These are phyloP conservation scores for Vinca minor DNA, from an alignment of 257 asterid genomes.

Conservation along the genomic window DNA sequence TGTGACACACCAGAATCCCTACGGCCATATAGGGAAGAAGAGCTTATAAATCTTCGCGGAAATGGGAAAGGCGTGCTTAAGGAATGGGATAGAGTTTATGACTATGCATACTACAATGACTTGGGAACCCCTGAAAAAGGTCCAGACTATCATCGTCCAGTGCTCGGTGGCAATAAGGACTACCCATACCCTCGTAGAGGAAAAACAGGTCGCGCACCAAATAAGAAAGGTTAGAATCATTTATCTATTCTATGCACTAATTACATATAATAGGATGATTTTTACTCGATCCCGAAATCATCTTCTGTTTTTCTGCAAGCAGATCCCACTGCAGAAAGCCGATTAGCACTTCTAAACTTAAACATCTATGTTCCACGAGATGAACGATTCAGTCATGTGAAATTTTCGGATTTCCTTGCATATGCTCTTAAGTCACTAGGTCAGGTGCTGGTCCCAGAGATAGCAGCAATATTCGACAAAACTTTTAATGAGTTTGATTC, in stretches of 20 bases:
- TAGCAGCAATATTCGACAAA: slow-evolving; percentile 53
- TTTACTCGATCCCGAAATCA: background rate
- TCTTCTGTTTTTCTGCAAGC: too few relatives aligned
- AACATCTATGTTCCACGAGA: slow-evolving; percentile 72
- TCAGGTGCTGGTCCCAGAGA: slow-evolving; percentile 62
- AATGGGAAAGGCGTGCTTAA: slow-evolving; percentile 45
- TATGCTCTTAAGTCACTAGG: slow-evolving; percentile 71
- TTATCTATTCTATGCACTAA: background rate
- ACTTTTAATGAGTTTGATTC: slow-evolving; percentile 81
- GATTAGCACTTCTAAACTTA: slow-evolving; percentile 49
- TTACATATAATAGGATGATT: background rate
- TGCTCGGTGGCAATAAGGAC: slow-evolving; percentile 61
- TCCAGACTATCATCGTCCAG: slow-evolving; percentile 43
- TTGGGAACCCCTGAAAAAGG: slow-evolving; percentile 74
- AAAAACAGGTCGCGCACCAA: slow-evolving; percentile 71
- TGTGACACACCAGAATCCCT: slow-evolving; percentile 58
- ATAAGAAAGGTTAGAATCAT: slow-evolving; percentile 44
- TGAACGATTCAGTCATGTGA: slow-evolving; percentile 61
- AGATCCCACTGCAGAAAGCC: slow-evolving; percentile 64
- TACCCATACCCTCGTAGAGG: slow-evolving; percentile 86
- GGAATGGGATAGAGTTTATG: slow-evolving; percentile 93
- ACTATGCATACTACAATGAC: slow-evolving; percentile 79
- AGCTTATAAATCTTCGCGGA: slow-evolving; percentile 62
- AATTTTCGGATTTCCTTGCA: slow-evolving; percentile 74
- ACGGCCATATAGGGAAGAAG: slow-evolving; percentile 51